phyloP scores from a whole-genome alignment of 2,329 filamentous ascomycete species.

The Monilinia fructigena region DNA sequence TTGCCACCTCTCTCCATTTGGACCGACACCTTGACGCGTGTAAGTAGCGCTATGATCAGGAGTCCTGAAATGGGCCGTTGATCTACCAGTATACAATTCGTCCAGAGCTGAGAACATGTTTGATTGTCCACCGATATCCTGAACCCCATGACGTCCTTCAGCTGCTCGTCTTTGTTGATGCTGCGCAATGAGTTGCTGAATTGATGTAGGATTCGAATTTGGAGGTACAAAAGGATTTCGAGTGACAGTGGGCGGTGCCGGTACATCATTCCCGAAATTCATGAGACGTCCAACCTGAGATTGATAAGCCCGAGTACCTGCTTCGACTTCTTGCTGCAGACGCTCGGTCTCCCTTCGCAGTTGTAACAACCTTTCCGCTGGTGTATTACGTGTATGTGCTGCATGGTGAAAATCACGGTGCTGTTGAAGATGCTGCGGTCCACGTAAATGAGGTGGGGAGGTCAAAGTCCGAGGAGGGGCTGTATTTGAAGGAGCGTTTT shows the following conservation, averaged over 20 bases:
- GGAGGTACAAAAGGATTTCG: conserved; percentile 13
- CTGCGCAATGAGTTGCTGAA: conserved; percentile 21
- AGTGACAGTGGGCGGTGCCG: conserved; percentile 9
- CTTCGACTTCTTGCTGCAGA: conserved; percentile 42
- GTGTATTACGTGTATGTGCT: conserved; percentile 30
- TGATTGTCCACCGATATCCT: conserved; percentile 26
- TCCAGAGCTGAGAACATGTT: conserved; percentile 27
- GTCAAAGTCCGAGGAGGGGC: conserved; percentile 2
- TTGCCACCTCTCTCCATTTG: conserved; percentile 53
- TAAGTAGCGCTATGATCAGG: conserved; percentile 46
- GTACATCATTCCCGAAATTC: conserved; percentile 21
- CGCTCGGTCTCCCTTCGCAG: conserved; percentile 49
- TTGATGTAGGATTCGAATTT: conserved; percentile 6
- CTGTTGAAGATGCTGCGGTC: conserved; percentile 35
- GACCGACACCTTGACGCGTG: conserved; percentile 49
- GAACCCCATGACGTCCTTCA: conserved; percentile 32
- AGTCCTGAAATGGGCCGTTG: conserved; percentile 36
- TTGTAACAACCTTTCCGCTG: conserved; percentile 47
- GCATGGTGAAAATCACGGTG: conserved; percentile 31
- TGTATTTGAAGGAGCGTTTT: conserved; percentile 10
- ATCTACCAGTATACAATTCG: conserved; percentile 36
- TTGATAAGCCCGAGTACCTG: conserved; percentile 24
- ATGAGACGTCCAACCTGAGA: conserved; percentile 12
- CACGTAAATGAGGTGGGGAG: conserved; percentile 27
- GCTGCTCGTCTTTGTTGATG: conserved; percentile 29